These are phyloP conservation scores for Pseudopithomyces chartarum DNA, from an alignment of 2,329 filamentous ascomycete species.

Conservation along the genomic window DNA sequence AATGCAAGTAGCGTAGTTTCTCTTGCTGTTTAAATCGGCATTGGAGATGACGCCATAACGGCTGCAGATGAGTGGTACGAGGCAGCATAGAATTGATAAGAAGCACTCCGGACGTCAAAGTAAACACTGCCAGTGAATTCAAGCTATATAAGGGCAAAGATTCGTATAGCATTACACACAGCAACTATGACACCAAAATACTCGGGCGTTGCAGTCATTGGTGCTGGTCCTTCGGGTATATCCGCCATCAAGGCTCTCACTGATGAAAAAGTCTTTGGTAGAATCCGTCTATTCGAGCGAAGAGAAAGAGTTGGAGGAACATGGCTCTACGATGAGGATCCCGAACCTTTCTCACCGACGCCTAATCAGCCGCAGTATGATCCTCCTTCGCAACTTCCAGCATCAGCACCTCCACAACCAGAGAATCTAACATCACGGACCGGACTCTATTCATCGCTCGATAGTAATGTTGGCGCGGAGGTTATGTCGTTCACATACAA, in stretches of 20 bases:
- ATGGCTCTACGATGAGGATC: slow-evolving; percentile 35
- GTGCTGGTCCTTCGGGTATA: slow-evolving; percentile 37
- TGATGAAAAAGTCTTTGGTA: slow-evolving; percentile 39
- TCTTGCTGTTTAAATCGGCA: not conserved
- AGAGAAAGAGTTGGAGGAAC: slow-evolving; percentile 36
- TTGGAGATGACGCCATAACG: slow-evolving; percentile 5
- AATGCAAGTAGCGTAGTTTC: not conserved
- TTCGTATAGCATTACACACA: not conserved
- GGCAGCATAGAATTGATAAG: slow-evolving; percentile 1
- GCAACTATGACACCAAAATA: slow-evolving; percentile 7
- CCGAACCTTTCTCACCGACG: slow-evolving; percentile 27
- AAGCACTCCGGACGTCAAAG: not conserved
- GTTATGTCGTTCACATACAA: slow-evolving; percentile 15
- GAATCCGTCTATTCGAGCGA: slow-evolving; percentile 40
- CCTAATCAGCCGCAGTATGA: slow-evolving; percentile 4
- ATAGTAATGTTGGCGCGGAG: slow-evolving; percentile 14
- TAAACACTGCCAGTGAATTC: not conserved
- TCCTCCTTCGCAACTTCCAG: slow-evolving; percentile 6
- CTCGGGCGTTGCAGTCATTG: slow-evolving; percentile 29
- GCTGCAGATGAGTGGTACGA: not conserved
- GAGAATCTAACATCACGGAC: slow-evolving; percentile 12
- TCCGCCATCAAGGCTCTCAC: slow-evolving; percentile 34
- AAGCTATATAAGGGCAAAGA: not conserved
- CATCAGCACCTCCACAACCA: slow-evolving; percentile 2
- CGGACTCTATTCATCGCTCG: slow-evolving; percentile 11